Evolutionary conservation across 306 rosid genomes (phyloP).

Genomic region (Pterocarpus macrocarpus): DNA sequence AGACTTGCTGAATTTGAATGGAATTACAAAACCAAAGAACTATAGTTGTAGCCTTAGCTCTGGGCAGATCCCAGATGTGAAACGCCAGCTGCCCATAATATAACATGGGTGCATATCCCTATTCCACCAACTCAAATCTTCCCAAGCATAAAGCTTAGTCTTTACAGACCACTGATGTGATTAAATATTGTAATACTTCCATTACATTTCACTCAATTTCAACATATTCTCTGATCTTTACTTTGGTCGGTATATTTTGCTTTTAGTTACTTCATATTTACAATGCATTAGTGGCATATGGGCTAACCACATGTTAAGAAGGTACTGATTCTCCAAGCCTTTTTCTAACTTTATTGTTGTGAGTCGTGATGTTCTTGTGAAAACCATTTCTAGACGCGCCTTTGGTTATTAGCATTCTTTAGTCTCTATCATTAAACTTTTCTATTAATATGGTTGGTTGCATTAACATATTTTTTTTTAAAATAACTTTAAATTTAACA

Average conservation of each 20-base stretch:
- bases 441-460: background rate
- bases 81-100: background rate
- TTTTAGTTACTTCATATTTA: background rate
- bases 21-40: no score
- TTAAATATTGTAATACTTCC: background rate
- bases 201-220: background rate
- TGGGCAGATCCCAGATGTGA: conserved; percentile 32
- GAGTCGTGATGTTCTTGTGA: conserved; percentile 23
- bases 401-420: background rate
- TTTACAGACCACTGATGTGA: background rate
- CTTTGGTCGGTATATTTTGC: background rate
- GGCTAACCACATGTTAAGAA: conserved; percentile 20
- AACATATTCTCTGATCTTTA: background rate
- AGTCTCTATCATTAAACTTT: background rate
- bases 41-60: background rate
- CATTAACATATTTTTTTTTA: background rate
- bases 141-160: background rate
- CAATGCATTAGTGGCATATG: background rate
- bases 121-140: conserved; percentile 1
- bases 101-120: background rate
- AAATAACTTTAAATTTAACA: no score
- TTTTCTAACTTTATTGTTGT: conserved; percentile 24
- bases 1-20: no score
- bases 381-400: conserved; percentile 5
- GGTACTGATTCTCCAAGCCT: conserved; percentile 5